Conservation (phyloP, 768 basidiomycete species). For the Lentinula sp. region DNA sequence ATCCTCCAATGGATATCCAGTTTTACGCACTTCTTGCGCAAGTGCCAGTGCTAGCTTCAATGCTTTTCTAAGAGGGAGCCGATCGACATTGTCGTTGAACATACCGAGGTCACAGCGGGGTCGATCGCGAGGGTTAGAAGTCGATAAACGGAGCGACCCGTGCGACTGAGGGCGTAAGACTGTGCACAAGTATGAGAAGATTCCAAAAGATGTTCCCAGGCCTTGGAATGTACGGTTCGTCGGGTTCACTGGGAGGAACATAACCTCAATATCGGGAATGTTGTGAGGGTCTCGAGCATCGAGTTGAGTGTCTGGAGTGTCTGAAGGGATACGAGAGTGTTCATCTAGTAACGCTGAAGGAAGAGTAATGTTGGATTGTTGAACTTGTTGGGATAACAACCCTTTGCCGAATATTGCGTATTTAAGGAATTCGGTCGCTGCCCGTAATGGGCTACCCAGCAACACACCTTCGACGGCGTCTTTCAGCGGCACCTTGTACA, state of each 20-base stretch:
- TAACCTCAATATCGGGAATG: slow-evolving; percentile 34
- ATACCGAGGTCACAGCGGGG: slow-evolving; percentile 24
- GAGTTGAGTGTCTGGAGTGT: slow-evolving; percentile 8
- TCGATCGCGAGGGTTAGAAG: slow-evolving; percentile 20
- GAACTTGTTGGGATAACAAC: slow-evolving; percentile 21
- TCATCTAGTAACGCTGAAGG: slow-evolving; percentile 20
- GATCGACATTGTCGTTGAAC: slow-evolving; percentile 20
- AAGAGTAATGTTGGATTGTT: slow-evolving; percentile 25
- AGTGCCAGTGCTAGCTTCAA: slow-evolving; percentile 18
- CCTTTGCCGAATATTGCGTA: slow-evolving; percentile 29
- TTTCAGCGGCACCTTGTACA: slow-evolving; percentile 23
- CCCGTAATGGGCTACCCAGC: slow-evolving; percentile 16
- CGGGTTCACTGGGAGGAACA: slow-evolving; percentile 18
- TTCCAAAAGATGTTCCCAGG: slow-evolving; percentile 14
- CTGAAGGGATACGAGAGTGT: slow-evolving; percentile 1
- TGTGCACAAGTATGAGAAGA: neutral
- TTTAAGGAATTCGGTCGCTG: slow-evolving; percentile 23
- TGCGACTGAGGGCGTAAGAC: slow-evolving; percentile 13
- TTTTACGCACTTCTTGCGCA: slow-evolving; percentile 14
- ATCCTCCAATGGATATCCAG: slow-evolving; percentile 18
- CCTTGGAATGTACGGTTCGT: slow-evolving; percentile 9
- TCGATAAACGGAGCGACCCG: slow-evolving; percentile 18
- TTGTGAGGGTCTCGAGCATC: slow-evolving; percentile 16
- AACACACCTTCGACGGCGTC: slow-evolving; percentile 24
- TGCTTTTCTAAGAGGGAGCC: slow-evolving; percentile 17